Evolutionary conservation across 2,329 filamentous ascomycete species (phyloP).

Genomic region (Colletotrichum destructivum): DNA sequence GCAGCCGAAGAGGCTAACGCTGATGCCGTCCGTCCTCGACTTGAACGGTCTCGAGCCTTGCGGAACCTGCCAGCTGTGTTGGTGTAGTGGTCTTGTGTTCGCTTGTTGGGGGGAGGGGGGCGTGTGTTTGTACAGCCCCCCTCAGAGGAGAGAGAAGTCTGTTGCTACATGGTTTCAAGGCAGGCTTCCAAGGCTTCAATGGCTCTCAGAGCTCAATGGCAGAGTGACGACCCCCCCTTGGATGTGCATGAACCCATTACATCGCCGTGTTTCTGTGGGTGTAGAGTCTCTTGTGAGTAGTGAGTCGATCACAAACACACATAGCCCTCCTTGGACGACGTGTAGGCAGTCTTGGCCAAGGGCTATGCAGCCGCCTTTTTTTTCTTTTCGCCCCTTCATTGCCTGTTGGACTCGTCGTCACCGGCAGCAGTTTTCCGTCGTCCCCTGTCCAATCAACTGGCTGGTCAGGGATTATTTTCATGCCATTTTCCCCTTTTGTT

Average conservation of each 20-base stretch:
- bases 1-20: background rate
- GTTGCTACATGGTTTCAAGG: background rate
- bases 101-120: too few species aligned
- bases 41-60: conserved; percentile 7
- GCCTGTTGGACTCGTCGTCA: background rate
- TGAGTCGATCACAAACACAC: background rate
- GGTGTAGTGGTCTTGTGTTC: too few species aligned
- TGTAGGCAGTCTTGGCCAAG: conserved; percentile 1
- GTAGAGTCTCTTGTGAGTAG: background rate
- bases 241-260: conserved; percentile 20
- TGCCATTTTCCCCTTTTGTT: too few species aligned
- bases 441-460: too few species aligned
- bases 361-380: conserved; percentile 3
- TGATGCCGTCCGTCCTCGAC: conserved; percentile 15
- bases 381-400: background rate
- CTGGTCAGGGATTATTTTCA: background rate
- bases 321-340: conserved; percentile 6
- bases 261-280: conserved; percentile 6
- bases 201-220: background rate
- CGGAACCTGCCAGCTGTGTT: background rate
- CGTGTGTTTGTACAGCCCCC: background rate
- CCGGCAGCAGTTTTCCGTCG: background rate
- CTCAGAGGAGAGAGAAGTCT: background rate
- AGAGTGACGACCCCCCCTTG: background rate
- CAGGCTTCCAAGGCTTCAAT: too few species aligned